These are phyloP conservation scores for Parachaetomium inaequale DNA, from an alignment of 495 filamentous ascomycete species.

Conservation along the genomic window DNA sequence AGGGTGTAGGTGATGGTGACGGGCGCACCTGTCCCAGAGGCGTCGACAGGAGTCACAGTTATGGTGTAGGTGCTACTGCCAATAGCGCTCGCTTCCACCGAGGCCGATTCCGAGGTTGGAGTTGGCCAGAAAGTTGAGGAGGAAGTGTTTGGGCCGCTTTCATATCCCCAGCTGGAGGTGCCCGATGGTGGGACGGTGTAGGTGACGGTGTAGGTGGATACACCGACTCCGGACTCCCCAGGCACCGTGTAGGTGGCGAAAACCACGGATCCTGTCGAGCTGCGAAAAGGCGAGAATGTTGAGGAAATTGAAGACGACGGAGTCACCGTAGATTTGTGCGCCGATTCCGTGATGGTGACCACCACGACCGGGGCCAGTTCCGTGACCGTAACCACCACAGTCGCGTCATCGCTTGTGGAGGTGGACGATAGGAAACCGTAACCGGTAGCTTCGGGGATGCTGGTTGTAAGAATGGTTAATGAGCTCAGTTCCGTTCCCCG, in stretches of 20 bases:
- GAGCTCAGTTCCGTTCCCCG: too few relatives aligned
- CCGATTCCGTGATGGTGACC: slow-evolving; percentile 15
- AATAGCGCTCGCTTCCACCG: too few relatives aligned
- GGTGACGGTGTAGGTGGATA: slow-evolving; percentile 24
- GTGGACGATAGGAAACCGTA: not conserved
- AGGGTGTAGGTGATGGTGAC: not conserved
- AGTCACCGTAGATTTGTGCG: not conserved
- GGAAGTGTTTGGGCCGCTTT: not conserved
- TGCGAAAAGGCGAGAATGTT: not conserved
- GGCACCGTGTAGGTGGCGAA: slow-evolving; percentile 27
- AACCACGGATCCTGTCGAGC: slow-evolving; percentile 4
- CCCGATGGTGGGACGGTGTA: slow-evolving; percentile 18
- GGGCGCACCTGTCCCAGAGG: too few relatives aligned
- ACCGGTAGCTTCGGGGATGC: not conserved
- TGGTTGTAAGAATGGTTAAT: not conserved
- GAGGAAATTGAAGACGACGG: not conserved
- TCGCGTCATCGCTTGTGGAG: not conserved
- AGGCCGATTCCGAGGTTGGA: not conserved
- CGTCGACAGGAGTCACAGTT: too few relatives aligned
- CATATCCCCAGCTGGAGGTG: not conserved
- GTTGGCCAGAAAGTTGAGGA: not conserved
- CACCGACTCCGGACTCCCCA: not conserved
- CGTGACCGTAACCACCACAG: slow-evolving; percentile 14
- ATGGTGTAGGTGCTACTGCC: too few relatives aligned
- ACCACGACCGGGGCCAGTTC: slow-evolving; percentile 6